A percentile compares a stretch with the other conserved stretches of the same genome.
Conservation (phyloP, 352 stramenopile genomes). For the Globisporangium camurandrum region DNA sequence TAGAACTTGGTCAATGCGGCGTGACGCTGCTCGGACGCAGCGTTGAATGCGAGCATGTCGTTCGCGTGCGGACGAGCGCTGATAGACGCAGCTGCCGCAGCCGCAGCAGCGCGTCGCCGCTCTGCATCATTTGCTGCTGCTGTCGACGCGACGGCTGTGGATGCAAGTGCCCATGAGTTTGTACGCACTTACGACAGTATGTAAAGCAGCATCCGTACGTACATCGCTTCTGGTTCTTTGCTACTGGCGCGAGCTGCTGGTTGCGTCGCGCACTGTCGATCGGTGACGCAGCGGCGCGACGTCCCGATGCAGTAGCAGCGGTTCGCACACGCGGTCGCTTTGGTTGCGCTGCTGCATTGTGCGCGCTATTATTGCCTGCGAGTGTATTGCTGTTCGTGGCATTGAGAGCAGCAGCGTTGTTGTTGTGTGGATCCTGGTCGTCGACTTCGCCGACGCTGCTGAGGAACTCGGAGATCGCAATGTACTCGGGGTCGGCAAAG, state of each 20-base stretch:
- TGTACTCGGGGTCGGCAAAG: constrained; percentile 50
- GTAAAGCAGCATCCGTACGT: too few relatives aligned
- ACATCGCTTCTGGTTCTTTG: constrained; percentile 4
- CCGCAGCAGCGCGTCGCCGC: too few relatives aligned
- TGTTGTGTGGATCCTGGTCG: constrained; percentile 17
- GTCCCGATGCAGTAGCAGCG: neutral
- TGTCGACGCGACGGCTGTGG: too few relatives aligned
- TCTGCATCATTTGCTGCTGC: too few relatives aligned
- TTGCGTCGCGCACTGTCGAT: neutral
- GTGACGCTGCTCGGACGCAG: too few relatives aligned
- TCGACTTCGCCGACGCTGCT: constrained; percentile 61
- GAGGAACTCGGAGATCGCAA: constrained; percentile 57
- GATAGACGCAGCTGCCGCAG: too few relatives aligned
- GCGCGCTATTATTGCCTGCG: neutral
- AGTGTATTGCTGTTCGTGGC: neutral
- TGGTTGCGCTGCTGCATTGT: neutral
- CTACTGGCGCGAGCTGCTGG: neutral
- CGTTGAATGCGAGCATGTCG: too few relatives aligned
- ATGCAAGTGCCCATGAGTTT: too few relatives aligned
- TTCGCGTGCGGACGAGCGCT: too few relatives aligned
- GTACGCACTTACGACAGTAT: too few relatives aligned
- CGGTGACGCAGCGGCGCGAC: neutral
- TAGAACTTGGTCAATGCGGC: too few relatives aligned
- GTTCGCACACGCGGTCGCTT: constrained; percentile 11
- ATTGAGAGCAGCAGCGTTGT: neutral